Conservation (phyloP, 2,329 filamentous ascomycete genomes). For the Talaromyces piceae region DNA sequence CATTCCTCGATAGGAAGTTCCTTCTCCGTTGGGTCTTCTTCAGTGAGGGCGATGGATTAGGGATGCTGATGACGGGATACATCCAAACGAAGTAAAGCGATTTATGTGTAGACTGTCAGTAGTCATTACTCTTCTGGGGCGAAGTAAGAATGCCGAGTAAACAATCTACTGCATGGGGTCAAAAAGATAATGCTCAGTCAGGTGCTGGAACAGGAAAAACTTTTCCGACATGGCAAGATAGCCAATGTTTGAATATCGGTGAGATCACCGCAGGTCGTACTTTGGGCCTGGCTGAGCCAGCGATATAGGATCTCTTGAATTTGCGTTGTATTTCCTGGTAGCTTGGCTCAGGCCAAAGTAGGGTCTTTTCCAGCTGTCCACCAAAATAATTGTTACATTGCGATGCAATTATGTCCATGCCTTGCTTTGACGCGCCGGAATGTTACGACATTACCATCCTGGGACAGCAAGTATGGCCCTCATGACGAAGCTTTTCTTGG, state of each 20-base stretch:
- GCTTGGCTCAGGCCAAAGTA: not conserved
- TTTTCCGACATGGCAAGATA: not conserved
- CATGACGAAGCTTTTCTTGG: not conserved
- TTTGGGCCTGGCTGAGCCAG: no score
- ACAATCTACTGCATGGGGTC: not conserved
- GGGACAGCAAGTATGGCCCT: not conserved
- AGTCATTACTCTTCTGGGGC: not conserved
- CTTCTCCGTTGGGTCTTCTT: constrained; percentile 61
- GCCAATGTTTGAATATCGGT: not conserved
- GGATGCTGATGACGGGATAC: constrained; percentile 66
- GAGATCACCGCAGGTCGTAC: not conserved
- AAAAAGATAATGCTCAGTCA: not conserved
- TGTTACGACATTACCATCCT: constrained; percentile 7
- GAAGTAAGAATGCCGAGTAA: not conserved
- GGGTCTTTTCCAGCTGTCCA: not conserved
- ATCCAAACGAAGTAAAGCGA: constrained; percentile 14
- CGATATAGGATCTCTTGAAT: not conserved
- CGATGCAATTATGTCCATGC: not conserved
- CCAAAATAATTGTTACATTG: not conserved
- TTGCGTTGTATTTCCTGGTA: not conserved
- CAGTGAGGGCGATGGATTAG: constrained; percentile 61
- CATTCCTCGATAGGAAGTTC: constrained; percentile 62
- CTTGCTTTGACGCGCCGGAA: constrained; percentile 1
- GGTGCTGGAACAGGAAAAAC: not conserved
- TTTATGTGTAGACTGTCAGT: not conserved